Conservation (phyloP, 2,329 filamentous ascomycete species). For the Aspergillus clavatus region DNA sequence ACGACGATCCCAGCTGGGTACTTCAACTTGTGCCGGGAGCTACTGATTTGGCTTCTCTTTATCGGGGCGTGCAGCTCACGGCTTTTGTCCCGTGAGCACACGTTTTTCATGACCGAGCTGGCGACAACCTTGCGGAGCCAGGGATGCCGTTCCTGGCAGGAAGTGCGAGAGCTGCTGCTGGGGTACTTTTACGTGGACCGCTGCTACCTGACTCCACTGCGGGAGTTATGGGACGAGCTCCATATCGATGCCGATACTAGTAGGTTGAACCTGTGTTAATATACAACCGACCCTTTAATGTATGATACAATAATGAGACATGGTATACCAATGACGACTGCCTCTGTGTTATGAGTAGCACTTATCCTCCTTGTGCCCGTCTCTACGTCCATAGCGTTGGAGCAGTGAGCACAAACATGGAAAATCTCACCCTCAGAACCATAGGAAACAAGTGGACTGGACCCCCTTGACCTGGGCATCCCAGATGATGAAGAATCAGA, state of each 20-base stretch:
- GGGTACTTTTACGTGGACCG: conserved; percentile 37
- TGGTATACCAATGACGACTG: conserved; percentile 6
- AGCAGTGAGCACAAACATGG: too few species aligned
- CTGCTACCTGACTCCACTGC: conserved; percentile 26
- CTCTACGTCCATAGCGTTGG: too few species aligned
- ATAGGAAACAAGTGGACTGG: too few species aligned
- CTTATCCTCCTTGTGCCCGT: too few species aligned
- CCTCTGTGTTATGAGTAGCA: too few species aligned
- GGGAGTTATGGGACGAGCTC: conserved; percentile 32
- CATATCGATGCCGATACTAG: conserved; percentile 15
- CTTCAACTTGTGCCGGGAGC: conserved; percentile 29
- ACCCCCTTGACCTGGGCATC: too few species aligned
- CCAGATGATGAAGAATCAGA: too few species aligned
- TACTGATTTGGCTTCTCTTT: conserved; percentile 37
- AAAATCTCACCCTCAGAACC: too few species aligned
- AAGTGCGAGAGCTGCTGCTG: conserved; percentile 26
- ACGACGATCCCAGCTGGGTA: conserved; percentile 28
- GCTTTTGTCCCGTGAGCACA: conserved; percentile 21
- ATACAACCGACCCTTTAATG: conserved; percentile 1
- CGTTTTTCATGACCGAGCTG: conserved; percentile 32
- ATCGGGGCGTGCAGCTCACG: conserved; percentile 30
- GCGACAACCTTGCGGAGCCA: conserved; percentile 24
- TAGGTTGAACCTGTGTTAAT: conserved; percentile 2
- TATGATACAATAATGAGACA: conserved; percentile 16
- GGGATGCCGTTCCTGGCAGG: conserved; percentile 31